phyloP scores from a whole-genome alignment of 495 filamentous ascomycete genomes.

The Xeromyces bisporus region DNA sequence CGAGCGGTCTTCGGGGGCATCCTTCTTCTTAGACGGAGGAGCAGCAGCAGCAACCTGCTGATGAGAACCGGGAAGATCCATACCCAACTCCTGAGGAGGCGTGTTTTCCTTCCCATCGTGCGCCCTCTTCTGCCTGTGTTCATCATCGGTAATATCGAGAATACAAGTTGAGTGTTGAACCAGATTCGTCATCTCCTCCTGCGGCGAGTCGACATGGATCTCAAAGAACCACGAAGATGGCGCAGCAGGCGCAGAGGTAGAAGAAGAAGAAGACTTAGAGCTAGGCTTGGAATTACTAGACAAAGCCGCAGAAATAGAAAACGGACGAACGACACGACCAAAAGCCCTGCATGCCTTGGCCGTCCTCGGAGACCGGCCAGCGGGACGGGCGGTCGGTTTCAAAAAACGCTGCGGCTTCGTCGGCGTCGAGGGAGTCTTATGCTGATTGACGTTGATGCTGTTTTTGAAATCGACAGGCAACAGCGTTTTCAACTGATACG shows the following conservation, averaged over 20 bases:
- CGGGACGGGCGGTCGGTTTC: conserved; percentile 27
- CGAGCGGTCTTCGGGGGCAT: conserved; percentile 39
- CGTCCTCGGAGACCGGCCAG: conserved; percentile 25
- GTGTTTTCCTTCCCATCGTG: conserved; percentile 85
- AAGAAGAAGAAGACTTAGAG: conserved; percentile 15
- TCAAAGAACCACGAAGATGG: conserved; percentile 74
- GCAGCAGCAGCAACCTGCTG: conserved; percentile 14
- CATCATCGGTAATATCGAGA: conserved; percentile 61
- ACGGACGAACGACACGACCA: conserved; percentile 33
- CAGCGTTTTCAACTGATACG: conserved; percentile 18
- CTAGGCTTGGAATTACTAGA: conserved; percentile 14
- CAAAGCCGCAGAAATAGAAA: conserved; percentile 70
- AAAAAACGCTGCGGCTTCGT: conserved; percentile 18
- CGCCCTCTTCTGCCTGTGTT: conserved; percentile 21
- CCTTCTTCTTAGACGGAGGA: conserved; percentile 16
- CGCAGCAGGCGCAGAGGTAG: conserved; percentile 16
- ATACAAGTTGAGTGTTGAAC: conserved; percentile 78
- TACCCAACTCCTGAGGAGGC: conserved; percentile 30
- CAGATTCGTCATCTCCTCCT: conserved; percentile 76
- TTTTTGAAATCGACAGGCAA: conserved; percentile 13
- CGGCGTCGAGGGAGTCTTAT: conserved; percentile 18
- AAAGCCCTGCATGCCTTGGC: conserved; percentile 18
- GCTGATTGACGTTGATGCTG: conserved; percentile 13
- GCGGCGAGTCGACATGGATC: conserved; percentile 82
- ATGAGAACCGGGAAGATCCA: conserved; percentile 13